These are phyloP conservation scores for Backusella circina DNA, from an alignment of 192 early-diverging fungal species.

Conservation along the genomic window DNA sequence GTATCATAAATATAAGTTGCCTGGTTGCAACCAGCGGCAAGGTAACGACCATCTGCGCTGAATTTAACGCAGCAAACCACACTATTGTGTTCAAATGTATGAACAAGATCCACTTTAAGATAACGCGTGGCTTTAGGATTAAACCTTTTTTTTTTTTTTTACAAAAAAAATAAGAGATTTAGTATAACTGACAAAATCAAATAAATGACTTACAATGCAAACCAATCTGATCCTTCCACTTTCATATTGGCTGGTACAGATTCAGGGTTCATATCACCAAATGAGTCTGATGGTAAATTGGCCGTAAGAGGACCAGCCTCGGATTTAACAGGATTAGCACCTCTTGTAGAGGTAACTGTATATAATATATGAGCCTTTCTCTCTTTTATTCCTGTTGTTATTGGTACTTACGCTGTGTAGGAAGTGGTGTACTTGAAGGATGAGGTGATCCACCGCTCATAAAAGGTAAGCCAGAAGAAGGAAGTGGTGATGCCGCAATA, in stretches of 20 bases:
- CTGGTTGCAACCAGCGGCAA: slow-evolving; percentile 94
- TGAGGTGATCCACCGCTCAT: slow-evolving; percentile 7
- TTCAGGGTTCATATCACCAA: slow-evolving; percentile 78
- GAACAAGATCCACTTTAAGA: slow-evolving; percentile 62
- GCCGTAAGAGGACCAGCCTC: not conserved
- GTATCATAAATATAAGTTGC: slow-evolving; percentile 85
- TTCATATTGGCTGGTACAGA: slow-evolving; percentile 68
- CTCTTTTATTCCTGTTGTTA: not conserved
- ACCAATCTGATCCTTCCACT: slow-evolving; percentile 84
- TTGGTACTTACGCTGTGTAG: slow-evolving; percentile 7
- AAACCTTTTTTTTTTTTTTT: slow-evolving; percentile 38
- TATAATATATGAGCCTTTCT: not conserved
- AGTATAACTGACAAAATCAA: not conserved
- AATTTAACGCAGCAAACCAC: slow-evolving; percentile 98
- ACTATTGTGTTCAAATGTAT: slow-evolving; percentile 57
- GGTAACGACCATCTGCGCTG: slow-evolving; percentile 84
- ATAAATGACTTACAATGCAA: slow-evolving; percentile 58
- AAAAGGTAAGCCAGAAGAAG: slow-evolving; percentile 1
- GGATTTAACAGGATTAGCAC: not conserved
- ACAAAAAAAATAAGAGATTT: not conserved
- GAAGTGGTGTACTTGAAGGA: slow-evolving; percentile 9
- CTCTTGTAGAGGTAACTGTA: slow-evolving; percentile 5
- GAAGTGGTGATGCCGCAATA: slow-evolving; percentile 7
- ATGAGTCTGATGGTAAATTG: slow-evolving; percentile 7
- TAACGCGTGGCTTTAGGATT: slow-evolving; percentile 62